Conservation (phyloP, 2,329 filamentous ascomycete species). For the Kalmusia sp. region DNA sequence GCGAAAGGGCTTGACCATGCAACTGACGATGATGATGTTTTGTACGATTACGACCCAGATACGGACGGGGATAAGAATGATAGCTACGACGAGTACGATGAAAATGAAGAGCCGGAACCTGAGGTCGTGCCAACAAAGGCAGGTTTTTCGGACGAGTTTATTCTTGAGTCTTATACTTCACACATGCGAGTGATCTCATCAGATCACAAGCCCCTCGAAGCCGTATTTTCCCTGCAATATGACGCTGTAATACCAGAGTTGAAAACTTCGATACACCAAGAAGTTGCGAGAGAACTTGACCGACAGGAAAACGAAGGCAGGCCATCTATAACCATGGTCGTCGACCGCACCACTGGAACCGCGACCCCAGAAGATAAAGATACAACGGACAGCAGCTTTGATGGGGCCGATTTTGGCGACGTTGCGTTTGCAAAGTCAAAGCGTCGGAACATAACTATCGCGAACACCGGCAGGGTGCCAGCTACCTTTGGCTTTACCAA, state of each 20-base stretch:
- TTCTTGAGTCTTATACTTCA: conserved; percentile 76
- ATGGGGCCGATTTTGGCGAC: conserved; percentile 79
- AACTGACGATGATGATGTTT: conserved; percentile 77
- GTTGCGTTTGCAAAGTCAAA: conserved; percentile 73
- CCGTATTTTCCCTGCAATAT: conserved; percentile 83
- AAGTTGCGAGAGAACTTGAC: conserved; percentile 87
- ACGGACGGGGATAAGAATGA: conserved; percentile 67
- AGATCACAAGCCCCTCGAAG: conserved; percentile 91
- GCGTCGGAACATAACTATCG: conserved; percentile 76
- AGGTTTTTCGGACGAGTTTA: conserved; percentile 62
- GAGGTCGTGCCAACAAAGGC: conserved; percentile 65
- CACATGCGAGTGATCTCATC: conserved; percentile 91
- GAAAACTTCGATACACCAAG: conserved; percentile 82
- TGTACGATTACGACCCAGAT: conserved; percentile 91
- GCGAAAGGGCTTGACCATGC: conserved; percentile 76
- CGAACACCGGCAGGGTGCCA: conserved; percentile 85
- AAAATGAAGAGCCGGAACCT: conserved; percentile 49
- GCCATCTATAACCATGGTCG: conserved; percentile 81
- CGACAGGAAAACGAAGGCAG: conserved; percentile 89
- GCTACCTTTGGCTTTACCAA: conserved; percentile 84
- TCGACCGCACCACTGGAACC: conserved; percentile 62
- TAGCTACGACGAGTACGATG: conserved; percentile 35
- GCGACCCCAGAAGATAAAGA: conserved; percentile 21
- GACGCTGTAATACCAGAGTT: conserved; percentile 85
- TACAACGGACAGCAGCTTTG: conserved; percentile 48